phyloP scores from a whole-genome alignment of 73 alveolate genomes.

The Paramecium octaurelia region DNA sequence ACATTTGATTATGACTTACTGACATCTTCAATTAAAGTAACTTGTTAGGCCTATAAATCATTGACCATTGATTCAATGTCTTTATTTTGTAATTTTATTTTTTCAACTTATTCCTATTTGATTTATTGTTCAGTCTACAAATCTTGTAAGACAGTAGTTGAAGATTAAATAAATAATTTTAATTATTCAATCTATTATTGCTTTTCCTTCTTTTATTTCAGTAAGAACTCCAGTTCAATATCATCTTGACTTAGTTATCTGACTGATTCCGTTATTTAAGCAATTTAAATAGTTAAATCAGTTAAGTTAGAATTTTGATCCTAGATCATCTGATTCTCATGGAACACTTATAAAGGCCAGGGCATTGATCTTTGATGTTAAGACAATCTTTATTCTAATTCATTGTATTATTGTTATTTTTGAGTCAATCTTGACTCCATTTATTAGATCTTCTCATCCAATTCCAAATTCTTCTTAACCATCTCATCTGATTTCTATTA shows the following conservation, averaged over 20 bases:
- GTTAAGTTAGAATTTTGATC: neutral
- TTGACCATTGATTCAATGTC: neutral
- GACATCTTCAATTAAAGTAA: neutral
- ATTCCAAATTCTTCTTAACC: neutral
- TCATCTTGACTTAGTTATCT: constrained; percentile 34
- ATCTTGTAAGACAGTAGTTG: neutral
- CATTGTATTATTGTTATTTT: neutral
- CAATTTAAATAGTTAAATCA: neutral
- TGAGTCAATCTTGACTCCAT: neutral
- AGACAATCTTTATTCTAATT: neutral
- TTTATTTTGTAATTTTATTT: neutral
- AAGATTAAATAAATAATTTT: neutral
- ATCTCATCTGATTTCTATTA: neutral
- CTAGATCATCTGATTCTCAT: neutral
- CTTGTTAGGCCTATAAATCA: neutral
- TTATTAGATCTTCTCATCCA: neutral
- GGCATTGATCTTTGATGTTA: neutral
- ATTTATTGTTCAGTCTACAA: neutral
- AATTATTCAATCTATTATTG: neutral
- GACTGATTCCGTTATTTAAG: neutral
- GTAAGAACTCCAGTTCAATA: neutral
- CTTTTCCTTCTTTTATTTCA: neutral
- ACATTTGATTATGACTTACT: neutral
- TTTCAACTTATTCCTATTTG: neutral
- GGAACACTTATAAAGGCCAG: neutral